Base-by-base conservation (phyloP, 495 filamentous ascomycete genomes). In the Trichoderma erinaceum region DNA sequence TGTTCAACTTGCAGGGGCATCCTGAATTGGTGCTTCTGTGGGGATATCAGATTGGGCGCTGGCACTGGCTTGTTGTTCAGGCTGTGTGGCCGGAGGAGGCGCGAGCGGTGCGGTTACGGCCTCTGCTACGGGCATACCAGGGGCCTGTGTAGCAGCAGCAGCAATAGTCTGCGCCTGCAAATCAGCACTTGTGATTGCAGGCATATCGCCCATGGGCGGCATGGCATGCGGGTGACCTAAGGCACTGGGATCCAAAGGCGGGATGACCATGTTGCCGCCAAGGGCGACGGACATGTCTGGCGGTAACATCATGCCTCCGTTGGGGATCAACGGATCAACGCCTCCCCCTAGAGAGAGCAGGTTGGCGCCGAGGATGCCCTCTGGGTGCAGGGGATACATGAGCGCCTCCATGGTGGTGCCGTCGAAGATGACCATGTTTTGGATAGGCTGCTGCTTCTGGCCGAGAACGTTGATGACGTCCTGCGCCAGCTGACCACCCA, bases 401-500 rank as follows among this genome's bases (percentile, higher is more conserved):
- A 88, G 88, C 0, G 88, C 91, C 65, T 89, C 84, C 74, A 87
- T 89, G 66, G 82, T 85, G 71, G 92, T 90, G 2, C 92, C 95
- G 76, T 97, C 92, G 74, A 98, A 97, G 13, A 98, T 79, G 43
- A 96, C 82, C 73, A 97, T 86, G 75, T 99, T 99, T 81, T 98
- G 96, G 18, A 98, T 85, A 3, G 95, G 95, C 76, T 98, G 95
- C 78, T 97, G 92, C 52, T 90, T 84, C 70, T 88, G 85, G 27
- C 93, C 91, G 11, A 98, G 85, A 44, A 97, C 93, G 70, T 97
- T 98, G 77, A 99, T 98, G 23, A 96, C 92, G 75, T 99, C 95
- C 78, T 99, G 95, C 3, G 94, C 93, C 5, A 99, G 81, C 73
- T 91, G 86, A 0, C 93, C 95, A 32, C 95, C 95, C 29, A 98